Conservation (phyloP, 2,329 filamentous ascomycete species). For the Seiridium unicorne region DNA sequence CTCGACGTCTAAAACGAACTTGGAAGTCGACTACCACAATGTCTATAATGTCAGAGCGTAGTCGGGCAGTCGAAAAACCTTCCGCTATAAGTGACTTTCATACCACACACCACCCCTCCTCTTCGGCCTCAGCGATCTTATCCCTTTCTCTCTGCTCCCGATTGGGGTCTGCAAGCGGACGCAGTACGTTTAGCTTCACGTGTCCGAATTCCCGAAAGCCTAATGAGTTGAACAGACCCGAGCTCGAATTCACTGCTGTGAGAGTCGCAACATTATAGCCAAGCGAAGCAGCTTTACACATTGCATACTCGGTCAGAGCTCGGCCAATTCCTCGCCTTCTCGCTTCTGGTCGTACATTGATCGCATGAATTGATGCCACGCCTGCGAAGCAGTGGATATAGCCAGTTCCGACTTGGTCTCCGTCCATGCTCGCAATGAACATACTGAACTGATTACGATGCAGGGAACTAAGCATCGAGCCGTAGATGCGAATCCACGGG, state of each 20-base stretch:
- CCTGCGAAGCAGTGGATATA: slow-evolving; percentile 13
- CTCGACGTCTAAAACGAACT: too few relatives aligned
- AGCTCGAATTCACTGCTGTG: slow-evolving; percentile 3
- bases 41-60: too few relatives aligned
- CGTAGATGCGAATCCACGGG: slow-evolving; percentile 13
- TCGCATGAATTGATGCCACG: slow-evolving; percentile 13
- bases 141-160: background rate
- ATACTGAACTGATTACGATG: slow-evolving; percentile 13
- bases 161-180: background rate
- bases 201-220: slow-evolving; percentile 12
- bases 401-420: slow-evolving; percentile 7
- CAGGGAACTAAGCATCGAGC: slow-evolving; percentile 5
- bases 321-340: slow-evolving; percentile 7
- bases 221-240: slow-evolving; percentile 1
- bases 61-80: background rate
- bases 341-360: slow-evolving; percentile 9
- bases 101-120: slow-evolving; percentile 6
- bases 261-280: slow-evolving; percentile 11
- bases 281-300: slow-evolving; percentile 3
- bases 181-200: slow-evolving; percentile 11
- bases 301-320: slow-evolving; percentile 2
- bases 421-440: slow-evolving; percentile 7
- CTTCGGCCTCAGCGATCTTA: background rate
- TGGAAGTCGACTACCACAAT: too few relatives aligned
- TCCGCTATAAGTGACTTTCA: background rate